Evolutionary conservation across 164 flowering plant genomes (phyloP), one percentile per base, ranked within the genome.

Genomic region (Dillenia turbinata): DNA sequence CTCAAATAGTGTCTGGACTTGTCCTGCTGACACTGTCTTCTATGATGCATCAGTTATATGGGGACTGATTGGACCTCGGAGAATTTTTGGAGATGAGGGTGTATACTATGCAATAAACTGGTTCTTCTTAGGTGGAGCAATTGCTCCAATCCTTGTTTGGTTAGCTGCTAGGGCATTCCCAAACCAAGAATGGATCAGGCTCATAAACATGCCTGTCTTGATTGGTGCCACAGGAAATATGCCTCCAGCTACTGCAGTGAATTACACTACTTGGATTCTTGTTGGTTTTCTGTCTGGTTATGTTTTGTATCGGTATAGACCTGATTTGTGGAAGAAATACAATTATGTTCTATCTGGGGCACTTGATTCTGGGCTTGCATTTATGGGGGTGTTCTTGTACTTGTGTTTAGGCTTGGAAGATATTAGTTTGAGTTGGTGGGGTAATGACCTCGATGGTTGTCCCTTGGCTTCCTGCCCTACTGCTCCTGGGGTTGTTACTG

Each of bases 41-140:
- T 90, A 83, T 44, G 93, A 92, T 50, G 93, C 98, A 1, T 89
- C 96, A 0, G 93, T 92, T 7, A 78, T 89, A 7, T 92, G 95
- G 95, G 98, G 96, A 5, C 56, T 89, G 56, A 78, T 92, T 15
- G 95, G 94, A 0, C 97, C 96, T 0, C 75, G 86, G 0, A 68
- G 85, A 59, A 85, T 89, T 12, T 87, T 89, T 9, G 96, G 96
- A 2, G 82, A 87, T 59, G 68, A 77, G 13, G 93, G 97, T 0
- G 48, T 57, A 0, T 88, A 92, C 22, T 61, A 46, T 10, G 75
- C 77, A 1, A 57, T 92, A 19, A 89, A 87, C 54, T 84, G 94
- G 94, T 92, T 83, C 77, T 92, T 92, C 78, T 66, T 87, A 8
- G 84, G 33, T 0, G 94, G 96, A 5, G 96, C 96, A 1, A 45